Evolutionary conservation across 202 grass and related monocot species (phyloP).

Genomic region (Sporobolus alterniflorus): DNA sequence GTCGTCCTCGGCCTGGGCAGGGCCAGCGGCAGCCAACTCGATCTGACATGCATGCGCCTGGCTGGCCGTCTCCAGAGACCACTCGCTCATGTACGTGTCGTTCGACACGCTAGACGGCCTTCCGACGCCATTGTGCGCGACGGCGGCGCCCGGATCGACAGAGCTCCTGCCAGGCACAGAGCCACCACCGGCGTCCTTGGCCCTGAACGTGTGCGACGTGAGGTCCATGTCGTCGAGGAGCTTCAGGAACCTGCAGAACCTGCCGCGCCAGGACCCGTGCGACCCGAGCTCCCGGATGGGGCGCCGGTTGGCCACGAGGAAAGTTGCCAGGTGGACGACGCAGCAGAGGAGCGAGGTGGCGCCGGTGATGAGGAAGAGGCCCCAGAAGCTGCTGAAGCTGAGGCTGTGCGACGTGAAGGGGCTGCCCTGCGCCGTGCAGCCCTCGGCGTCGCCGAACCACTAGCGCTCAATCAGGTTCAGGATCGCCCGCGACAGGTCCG

Average conservation of each 20-base stretch:
- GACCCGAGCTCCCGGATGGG: not conserved
- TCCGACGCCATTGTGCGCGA: not conserved
- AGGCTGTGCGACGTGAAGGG: constrained; percentile 59
- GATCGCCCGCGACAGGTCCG: constrained; percentile 76
- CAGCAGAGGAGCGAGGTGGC: constrained; percentile 51
- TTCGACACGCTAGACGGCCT: too few species aligned
- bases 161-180: not conserved
- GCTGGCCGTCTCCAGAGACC: constrained; percentile 12
- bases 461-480: constrained; percentile 63
- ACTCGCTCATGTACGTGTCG: not conserved
- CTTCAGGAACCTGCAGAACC: constrained; percentile 30
- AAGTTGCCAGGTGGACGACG: constrained; percentile 41
- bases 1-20: not conserved
- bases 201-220: constrained; percentile 60
- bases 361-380: constrained; percentile 83
- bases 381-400: constrained; percentile 66
- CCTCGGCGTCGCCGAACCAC: constrained; percentile 62
- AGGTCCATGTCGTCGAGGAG: constrained; percentile 61
- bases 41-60: not conserved
- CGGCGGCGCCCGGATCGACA: not conserved
- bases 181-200: not conserved
- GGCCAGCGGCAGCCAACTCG: not conserved
- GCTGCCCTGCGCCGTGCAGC: constrained; percentile 39
- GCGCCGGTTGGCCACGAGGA: constrained; percentile 20
- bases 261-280: constrained; percentile 14